Evolutionary conservation across 176 grass and related monocot species (phyloP).

Genomic region (Themeda triandra): DNA sequence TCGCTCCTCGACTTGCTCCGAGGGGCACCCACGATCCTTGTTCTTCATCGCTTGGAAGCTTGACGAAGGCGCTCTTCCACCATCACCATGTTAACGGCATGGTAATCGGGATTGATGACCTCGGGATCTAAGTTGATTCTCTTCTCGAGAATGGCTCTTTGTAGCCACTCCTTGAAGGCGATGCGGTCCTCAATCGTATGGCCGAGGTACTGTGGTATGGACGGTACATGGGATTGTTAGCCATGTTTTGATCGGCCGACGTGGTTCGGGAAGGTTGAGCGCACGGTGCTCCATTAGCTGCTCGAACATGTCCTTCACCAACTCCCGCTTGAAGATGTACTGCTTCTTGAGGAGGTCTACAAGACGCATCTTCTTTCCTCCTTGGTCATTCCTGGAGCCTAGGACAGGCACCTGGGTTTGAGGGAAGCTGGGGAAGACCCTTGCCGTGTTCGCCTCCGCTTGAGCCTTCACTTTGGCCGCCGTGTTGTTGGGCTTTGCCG

Average conservation of each 20-base stretch:
- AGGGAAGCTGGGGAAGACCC: neutral
- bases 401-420: neutral
- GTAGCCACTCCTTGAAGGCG: neutral
- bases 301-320: neutral
- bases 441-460: neutral
- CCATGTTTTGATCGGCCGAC: neutral
- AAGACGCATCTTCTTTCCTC: fast-evolving
- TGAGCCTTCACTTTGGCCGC: neutral
- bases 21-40: neutral
- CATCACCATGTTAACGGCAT: neutral
- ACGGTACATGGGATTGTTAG: neutral
- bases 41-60: neutral
- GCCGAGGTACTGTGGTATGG: neutral
- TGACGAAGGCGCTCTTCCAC: fast-evolving
- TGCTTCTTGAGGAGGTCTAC: neutral
- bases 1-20: neutral
- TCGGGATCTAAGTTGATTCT: neutral
- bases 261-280: neutral
- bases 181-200: neutral
- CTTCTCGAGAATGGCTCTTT: neutral
- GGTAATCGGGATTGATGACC: neutral
- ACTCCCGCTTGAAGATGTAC: neutral
- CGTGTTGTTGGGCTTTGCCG: neutral
- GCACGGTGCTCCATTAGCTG: neutral
- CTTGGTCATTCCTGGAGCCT: neutral